Evolutionary conservation across 768 basidiomycete species (phyloP), one percentile per base, ranked within the genome.

Genomic region (Trametopsis cervina): DNA sequence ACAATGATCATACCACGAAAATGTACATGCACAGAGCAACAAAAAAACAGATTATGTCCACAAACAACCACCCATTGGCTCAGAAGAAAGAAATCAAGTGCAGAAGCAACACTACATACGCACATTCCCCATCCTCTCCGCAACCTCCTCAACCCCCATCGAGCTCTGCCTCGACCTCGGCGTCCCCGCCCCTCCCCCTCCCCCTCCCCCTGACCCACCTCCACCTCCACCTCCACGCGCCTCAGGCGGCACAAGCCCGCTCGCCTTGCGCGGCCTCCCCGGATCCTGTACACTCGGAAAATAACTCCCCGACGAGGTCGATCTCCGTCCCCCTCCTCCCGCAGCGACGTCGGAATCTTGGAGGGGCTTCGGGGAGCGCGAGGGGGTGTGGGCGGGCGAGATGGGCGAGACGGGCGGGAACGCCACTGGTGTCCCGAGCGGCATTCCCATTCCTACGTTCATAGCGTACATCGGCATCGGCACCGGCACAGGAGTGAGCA

Each of bases 401-500:
- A 35, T 29, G 26, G 44, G 33, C 15, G 20, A 20, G 26, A 12
- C 12, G 1, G 37, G 46, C 23, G 46, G 15, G 40, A 40, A 39
- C n/a, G 39, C 9, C 18, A 52, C 43, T 6, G 56, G 52, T 27
- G 58, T 49, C 13, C 36, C 43, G 15, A 40, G 18, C 2, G 55
- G 49, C 46, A 56, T 47, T 44, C 52, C 51, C 29, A 33, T 7
- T 33, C 29, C 29, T 33, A 15, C 9, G 15, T 7, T 33, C 9
- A 7, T 7, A 20, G 52, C 53, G 43, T 24, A 42, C 49, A 56
- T 50, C 25, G 44, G 49, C 18, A 46, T 21, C 27, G 47, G 50
- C n/a, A 54, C 12, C 24, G 36, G 60, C 44, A 27, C 56, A 51
- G 15, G 42, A 35, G 12, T 54, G 46, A 21, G 52, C 38, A 26